A percentile compares a stretch with the other conserved stretches of the same genome.
phyloP scores from a whole-genome alignment of 352 stramenopile genomes.

The Pythium vanterpoolii region DNA sequence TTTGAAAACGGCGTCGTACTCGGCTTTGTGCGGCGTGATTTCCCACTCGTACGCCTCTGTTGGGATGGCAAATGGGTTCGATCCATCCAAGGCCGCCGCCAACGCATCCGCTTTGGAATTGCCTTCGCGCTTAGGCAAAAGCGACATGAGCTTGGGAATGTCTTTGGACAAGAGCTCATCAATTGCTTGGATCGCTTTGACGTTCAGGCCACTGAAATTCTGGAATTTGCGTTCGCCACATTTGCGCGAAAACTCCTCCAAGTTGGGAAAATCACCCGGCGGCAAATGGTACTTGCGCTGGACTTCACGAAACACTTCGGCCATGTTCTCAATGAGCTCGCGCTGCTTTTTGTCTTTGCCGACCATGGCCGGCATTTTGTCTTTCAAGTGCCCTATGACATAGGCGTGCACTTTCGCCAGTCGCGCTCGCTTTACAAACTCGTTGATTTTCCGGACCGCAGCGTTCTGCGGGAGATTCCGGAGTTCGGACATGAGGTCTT shows the following conservation, averaged over 20 bases:
- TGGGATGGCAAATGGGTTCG: slow-evolving; percentile 35
- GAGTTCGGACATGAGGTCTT: slow-evolving; percentile 97
- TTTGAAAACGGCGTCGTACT: slow-evolving; percentile 85
- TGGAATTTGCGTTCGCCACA: slow-evolving; percentile 87
- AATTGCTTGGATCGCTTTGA: slow-evolving; percentile 95
- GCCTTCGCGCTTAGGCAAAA: slow-evolving; percentile 55
- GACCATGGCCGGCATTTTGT: slow-evolving; percentile 97
- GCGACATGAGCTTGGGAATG: slow-evolving; percentile 92
- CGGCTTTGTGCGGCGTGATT: slow-evolving; percentile 56
- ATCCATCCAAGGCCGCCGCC: slow-evolving; percentile 8
- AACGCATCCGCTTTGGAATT: slow-evolving; percentile 21
- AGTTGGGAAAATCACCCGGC: slow-evolving; percentile 92
- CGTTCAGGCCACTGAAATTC: slow-evolving; percentile 92
- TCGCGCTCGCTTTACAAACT: slow-evolving; percentile 94
- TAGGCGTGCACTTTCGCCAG: slow-evolving; percentile 97
- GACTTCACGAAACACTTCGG: slow-evolving; percentile 95
- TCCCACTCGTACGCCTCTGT: slow-evolving; percentile 51
- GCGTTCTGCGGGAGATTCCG: slow-evolving; percentile 94
- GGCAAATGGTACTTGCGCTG: slow-evolving; percentile 97
- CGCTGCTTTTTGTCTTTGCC: slow-evolving; percentile 97
- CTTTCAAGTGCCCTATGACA: slow-evolving; percentile 95
- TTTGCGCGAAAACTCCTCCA: slow-evolving; percentile 86
- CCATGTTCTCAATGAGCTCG: slow-evolving; percentile 94
- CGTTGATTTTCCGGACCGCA: slow-evolving; percentile 92
- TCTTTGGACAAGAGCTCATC: slow-evolving; percentile 97